These are phyloP conservation scores for Moelleriella libera DNA, from an alignment of 2,329 filamentous ascomycete genomes.

Conservation along the genomic window DNA sequence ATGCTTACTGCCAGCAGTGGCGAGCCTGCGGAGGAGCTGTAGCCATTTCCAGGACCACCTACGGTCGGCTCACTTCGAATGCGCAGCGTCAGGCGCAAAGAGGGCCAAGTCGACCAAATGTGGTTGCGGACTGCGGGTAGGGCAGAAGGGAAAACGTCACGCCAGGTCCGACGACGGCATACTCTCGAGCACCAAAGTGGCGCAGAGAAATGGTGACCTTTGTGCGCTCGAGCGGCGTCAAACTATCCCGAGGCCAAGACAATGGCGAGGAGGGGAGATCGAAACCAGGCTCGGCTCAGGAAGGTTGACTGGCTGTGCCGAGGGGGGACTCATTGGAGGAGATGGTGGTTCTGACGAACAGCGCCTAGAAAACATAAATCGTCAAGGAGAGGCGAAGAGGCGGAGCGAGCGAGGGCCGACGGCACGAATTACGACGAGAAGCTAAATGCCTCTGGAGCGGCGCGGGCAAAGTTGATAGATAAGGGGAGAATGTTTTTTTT, in stretches of 20 bases:
- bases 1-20: slow-evolving; percentile 25
- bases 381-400: background rate
- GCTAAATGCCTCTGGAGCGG: too few species aligned
- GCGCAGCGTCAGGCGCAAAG: slow-evolving; percentile 2
- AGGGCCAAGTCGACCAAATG: background rate
- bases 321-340: slow-evolving; percentile 21
- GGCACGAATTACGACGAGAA: background rate
- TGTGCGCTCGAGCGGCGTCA: slow-evolving; percentile 3
- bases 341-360: slow-evolving; percentile 9
- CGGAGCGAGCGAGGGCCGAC: slow-evolving; percentile 4
- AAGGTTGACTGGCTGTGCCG: slow-evolving; percentile 18
- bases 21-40: slow-evolving; percentile 12
- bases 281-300: slow-evolving; percentile 20
- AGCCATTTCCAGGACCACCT: slow-evolving; percentile 1
- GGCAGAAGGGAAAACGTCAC: slow-evolving; percentile 5
- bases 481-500: too few species aligned
- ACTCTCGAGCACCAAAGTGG: slow-evolving; percentile 12
- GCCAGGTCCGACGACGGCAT: slow-evolving; percentile 17
- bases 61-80: background rate
- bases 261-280: slow-evolving; percentile 11
- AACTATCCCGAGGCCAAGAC: slow-evolving; percentile 19
- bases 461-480: too few species aligned
- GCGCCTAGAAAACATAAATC: background rate
- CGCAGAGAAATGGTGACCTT: too few species aligned
- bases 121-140: slow-evolving; percentile 3